Conservation (phyloP, 2,329 filamentous ascomycete genomes). For the Aureobasidium pullulans region DNA sequence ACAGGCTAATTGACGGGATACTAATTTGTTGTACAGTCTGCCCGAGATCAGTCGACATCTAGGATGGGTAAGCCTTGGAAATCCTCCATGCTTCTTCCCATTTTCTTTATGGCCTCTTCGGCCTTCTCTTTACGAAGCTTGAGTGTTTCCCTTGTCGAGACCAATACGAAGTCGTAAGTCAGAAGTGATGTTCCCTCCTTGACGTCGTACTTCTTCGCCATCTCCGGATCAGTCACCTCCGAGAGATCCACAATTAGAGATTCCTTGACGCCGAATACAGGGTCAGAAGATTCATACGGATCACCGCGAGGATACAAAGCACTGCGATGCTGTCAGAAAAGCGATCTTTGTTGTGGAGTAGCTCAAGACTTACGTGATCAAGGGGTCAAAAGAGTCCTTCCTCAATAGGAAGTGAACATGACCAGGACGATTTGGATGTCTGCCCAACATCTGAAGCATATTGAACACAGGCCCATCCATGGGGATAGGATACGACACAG, state of each 20-base stretch:
- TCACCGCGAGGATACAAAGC: conserved; percentile 67
- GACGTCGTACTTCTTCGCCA: conserved; percentile 52
- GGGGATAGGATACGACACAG: conserved; percentile 25
- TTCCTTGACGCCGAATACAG: conserved; percentile 75
- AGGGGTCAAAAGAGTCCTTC: conserved; percentile 19
- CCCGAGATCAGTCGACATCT: conserved; percentile 43
- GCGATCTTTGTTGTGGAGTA: neutral
- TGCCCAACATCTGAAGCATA: conserved; percentile 19
- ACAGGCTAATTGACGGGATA: neutral
- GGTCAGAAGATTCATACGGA: conserved; percentile 70
- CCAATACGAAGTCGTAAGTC: conserved; percentile 64
- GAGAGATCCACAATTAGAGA: conserved; percentile 59
- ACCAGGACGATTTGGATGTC: conserved; percentile 22
- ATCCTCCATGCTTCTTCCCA: conserved; percentile 61
- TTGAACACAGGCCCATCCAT: conserved; percentile 21
- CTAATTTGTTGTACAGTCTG: neutral
- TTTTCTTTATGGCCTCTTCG: conserved; percentile 53
- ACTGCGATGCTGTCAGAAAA: conserved; percentile 31
- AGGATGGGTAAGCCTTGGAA: conserved; percentile 67
- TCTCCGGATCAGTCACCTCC: conserved; percentile 42
- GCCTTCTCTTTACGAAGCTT: conserved; percentile 57
- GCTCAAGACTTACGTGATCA: conserved; percentile 20
- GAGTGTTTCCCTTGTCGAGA: conserved; percentile 58
- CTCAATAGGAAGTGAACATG: conserved; percentile 24
- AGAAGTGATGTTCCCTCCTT: conserved; percentile 46